Conservation (phyloP, 371 early-diverging fungal genomes). For the Saksenaea oblongispora region DNA sequence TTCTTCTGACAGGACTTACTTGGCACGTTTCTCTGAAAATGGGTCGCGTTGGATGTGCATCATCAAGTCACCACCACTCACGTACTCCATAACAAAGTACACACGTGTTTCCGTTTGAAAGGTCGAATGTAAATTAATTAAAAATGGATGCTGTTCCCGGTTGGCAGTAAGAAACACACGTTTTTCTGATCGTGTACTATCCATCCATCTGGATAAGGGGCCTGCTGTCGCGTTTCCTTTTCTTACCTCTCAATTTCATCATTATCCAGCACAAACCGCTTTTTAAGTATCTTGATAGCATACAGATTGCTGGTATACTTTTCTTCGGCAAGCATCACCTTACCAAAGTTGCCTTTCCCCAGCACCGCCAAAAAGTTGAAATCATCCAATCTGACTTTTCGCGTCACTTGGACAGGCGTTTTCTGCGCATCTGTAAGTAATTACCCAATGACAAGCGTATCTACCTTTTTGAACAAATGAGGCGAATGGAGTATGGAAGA, state of each 20-base stretch:
- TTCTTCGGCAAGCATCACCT: conserved; percentile 95
- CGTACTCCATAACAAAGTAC: conserved; percentile 99
- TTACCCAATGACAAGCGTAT: no score
- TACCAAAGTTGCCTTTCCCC: conserved; percentile 98
- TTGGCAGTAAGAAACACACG: conserved; percentile 90
- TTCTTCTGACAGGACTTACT: conserved; percentile 30
- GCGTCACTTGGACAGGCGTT: conserved; percentile 19
- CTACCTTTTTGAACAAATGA: background rate
- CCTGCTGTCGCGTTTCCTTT: no score
- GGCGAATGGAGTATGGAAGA: background rate
- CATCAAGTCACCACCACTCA: conserved; percentile 99
- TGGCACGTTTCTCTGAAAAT: conserved; percentile 86
- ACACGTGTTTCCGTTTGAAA: conserved; percentile 94
- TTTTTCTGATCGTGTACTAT: conserved; percentile 88
- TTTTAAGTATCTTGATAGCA: conserved; percentile 98
- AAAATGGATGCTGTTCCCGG: conserved; percentile 90
- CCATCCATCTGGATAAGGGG: no score
- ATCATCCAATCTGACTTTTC: conserved; percentile 65
- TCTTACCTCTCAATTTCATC: conserved; percentile 85
- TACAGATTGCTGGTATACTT: conserved; percentile 74
- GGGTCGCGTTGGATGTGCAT: conserved; percentile 89
- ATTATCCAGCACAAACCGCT: conserved; percentile 89
- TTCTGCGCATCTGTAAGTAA: no score
- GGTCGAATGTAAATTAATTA: conserved; percentile 92
- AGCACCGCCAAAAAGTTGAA: conserved; percentile 92